phyloP scores from a whole-genome alignment of 495 filamentous ascomycete species.

The Acidiella bohemica region DNA sequence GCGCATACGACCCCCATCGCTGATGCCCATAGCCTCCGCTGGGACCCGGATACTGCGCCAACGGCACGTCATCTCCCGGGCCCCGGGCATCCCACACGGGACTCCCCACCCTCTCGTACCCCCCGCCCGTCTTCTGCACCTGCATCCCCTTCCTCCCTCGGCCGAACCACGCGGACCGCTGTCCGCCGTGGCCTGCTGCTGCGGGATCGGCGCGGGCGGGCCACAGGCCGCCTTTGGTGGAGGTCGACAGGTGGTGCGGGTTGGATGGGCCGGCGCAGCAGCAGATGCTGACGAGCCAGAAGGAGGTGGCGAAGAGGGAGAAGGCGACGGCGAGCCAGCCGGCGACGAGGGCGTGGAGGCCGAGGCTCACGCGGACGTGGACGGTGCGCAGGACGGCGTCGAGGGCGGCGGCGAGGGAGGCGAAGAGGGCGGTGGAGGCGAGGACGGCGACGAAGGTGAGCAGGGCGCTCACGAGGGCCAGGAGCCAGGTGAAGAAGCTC shows the following conservation, averaged over 20 bases:
- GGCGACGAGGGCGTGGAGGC: conserved; percentile 50
- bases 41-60: conserved; percentile 18
- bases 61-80: conserved; percentile 13
- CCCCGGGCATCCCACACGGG: conserved; percentile 20
- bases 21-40: conserved; percentile 10
- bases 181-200: conserved; percentile 11
- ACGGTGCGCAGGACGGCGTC: conserved; percentile 51
- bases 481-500: conserved; percentile 64
- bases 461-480: conserved; percentile 42
- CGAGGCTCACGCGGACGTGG: conserved; percentile 48
- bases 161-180: not conserved
- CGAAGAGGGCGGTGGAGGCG: conserved; percentile 27
- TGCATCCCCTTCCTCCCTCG: conserved; percentile 19
- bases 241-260: conserved; percentile 17
- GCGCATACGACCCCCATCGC: conserved; percentile 26
- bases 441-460: conserved; percentile 42
- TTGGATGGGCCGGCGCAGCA: conserved; percentile 55
- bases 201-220: conserved; percentile 11
- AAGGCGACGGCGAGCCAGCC: conserved; percentile 74
- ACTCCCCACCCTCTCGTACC: conserved; percentile 33
- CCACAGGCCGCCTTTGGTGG: conserved; percentile 18
- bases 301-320: conserved; percentile 54
- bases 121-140: conserved; percentile 30
- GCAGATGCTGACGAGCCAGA: conserved; percentile 86
- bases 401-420: conserved; percentile 46